phyloP scores from a whole-genome alignment of 768 basidiomycete genomes.

The Austroboletus eburneus region DNA sequence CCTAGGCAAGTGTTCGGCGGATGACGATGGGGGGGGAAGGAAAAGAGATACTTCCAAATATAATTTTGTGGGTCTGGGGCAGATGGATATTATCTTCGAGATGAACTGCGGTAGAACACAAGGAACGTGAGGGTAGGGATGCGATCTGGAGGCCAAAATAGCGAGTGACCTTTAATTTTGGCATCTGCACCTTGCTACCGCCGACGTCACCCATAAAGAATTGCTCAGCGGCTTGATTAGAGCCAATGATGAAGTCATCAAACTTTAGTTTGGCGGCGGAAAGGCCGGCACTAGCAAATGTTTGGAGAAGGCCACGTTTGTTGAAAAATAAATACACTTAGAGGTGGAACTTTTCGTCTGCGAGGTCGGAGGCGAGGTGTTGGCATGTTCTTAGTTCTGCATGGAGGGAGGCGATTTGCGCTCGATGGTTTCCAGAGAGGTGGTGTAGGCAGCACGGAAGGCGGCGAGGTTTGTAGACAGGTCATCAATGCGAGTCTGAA shows the following conservation, averaged over 20 bases:
- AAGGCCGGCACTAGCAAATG: conserved; percentile 37
- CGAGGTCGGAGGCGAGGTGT: conserved; percentile 18
- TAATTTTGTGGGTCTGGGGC: conserved; percentile 60
- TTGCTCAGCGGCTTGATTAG: conserved; percentile 64
- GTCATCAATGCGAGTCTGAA: conserved; percentile 17
- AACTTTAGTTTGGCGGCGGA: conserved; percentile 40
- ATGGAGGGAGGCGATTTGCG: conserved; percentile 11
- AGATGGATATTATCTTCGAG: conserved; percentile 42
- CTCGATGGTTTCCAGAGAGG: conserved; percentile 18
- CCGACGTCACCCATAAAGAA: conserved; percentile 72
- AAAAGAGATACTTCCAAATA: conserved; percentile 56
- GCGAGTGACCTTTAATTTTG: conserved; percentile 61
- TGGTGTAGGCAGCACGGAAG: conserved; percentile 26
- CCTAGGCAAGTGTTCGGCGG: conserved; percentile 35
- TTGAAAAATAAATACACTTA: conserved; percentile 64
- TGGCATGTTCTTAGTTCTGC: conserved; percentile 29
- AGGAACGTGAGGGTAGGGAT: conserved; percentile 7
- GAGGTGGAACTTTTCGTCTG: conserved; percentile 39
- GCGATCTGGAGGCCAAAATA: not conserved
- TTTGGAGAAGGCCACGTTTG: conserved; percentile 54
- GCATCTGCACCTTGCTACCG: conserved; percentile 64
- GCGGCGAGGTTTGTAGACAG: conserved; percentile 23
- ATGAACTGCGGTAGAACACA: conserved; percentile 35
- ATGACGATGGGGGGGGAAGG: conserved; percentile 1
- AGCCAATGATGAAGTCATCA: conserved; percentile 66